Base-by-base conservation (phyloP, 2,329 filamentous ascomycete genomes). In the Fusarium sp. region DNA sequence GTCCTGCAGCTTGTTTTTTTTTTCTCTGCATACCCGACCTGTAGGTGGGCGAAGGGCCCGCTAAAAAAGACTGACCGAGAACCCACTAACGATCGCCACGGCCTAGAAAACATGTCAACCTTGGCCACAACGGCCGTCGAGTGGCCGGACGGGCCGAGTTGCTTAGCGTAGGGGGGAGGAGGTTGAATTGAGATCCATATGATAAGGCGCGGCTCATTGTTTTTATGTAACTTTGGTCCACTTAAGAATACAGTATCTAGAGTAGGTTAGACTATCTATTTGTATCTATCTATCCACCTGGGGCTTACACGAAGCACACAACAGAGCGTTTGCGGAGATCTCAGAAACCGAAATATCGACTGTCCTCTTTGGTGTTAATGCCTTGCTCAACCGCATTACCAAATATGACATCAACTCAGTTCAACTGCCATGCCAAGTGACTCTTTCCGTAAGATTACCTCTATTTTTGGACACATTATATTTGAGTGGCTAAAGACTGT, bases 71-170 rank as follows among this genome's bases (percentile, higher is more conserved):
- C 21, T 36, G 41, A 35, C 54, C 54, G 37, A 62, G 56, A 66
- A 54, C 31, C 51, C 60, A 63, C 66, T 69, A 57, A 52, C 43
- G 58, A 47, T 58, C 61, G 55, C 65, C 65, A 66, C 47, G 21
- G 51, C 40, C 46, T 37, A 53, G 50, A 53, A 55, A 56, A 17
- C 36, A 65, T 46, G 45, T 64, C 60, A 48, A 50, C 41, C 56
- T 40, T 64, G 60, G 49, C 58, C 47, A 20, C 42, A 69, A 33
- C 31, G 31, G 31, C 31, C 31, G 31, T n/a, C n/a, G n/a, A n/a
- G n/a, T n/a, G n/a, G n/a, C n/a, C 31, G 14, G 49, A 67, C 57
- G 66, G 66, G 61, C 66, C 66, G 66, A 69, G 63, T 39, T 37
- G 37, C 27, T 51, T 62, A 58, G 54, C 37, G 60, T 23, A 69